These are phyloP conservation scores for Termitomyces sp. DNA, from an alignment of 768 basidiomycete genomes.

Conservation along the genomic window DNA sequence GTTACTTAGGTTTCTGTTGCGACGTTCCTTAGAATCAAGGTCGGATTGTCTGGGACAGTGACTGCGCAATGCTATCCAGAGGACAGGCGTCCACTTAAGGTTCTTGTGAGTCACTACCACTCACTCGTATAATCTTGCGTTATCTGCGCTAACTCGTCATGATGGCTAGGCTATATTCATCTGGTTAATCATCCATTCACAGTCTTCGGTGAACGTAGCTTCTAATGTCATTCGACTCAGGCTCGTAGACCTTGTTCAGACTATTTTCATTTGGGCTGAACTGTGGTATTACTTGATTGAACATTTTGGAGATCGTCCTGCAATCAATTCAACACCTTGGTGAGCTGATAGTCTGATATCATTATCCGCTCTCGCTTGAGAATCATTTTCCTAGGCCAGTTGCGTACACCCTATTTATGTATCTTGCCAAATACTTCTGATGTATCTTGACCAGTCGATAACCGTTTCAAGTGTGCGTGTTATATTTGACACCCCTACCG, in stretches of 20 bases:
- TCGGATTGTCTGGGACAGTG: slow-evolving; percentile 10
- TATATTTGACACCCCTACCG: too few species aligned
- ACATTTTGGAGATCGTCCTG: too few species aligned
- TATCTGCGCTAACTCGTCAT: neutral
- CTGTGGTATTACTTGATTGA: too few species aligned
- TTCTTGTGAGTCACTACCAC: slow-evolving; percentile 1
- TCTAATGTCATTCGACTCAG: neutral
- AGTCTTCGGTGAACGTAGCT: too few species aligned
- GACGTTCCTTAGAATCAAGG: neutral
- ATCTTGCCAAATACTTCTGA: neutral
- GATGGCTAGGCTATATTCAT: neutral
- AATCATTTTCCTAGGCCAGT: neutral
- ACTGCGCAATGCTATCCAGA: slow-evolving; percentile 8
- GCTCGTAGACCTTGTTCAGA: slow-evolving; percentile 4
- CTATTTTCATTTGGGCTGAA: neutral
- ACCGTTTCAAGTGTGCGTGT: neutral
- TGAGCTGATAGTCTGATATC: neutral
- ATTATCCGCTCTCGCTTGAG: neutral
- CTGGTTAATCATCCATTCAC: neutral
- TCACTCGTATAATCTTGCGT: neutral
- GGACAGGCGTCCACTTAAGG: slow-evolving; percentile 3
- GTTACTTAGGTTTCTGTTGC: slow-evolving; percentile 30
- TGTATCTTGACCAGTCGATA: neutral
- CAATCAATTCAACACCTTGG: slow-evolving; percentile 5
- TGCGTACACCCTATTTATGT: neutral